Conservation (phyloP, 257 asterid species). For the Nicotiana undulata region DNA sequence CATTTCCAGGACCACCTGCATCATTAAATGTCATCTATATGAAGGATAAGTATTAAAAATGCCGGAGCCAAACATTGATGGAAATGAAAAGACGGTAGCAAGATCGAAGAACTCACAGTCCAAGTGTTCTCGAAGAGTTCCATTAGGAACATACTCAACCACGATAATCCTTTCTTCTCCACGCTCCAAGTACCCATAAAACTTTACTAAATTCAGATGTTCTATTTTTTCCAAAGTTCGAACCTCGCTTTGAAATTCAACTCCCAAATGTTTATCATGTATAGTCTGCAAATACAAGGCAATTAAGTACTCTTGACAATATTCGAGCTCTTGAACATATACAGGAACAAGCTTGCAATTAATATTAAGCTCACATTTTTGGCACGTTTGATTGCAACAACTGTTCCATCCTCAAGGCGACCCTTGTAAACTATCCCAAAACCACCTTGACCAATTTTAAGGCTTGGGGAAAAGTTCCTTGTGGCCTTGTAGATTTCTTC, state of each 20-base stretch:
- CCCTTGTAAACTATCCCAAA: conserved; percentile 95
- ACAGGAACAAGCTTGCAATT: background rate
- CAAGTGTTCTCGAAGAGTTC: conserved; percentile 86
- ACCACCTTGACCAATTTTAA: conserved; percentile 94
- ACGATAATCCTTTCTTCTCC: conserved; percentile 77
- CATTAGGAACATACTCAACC: conserved; percentile 88
- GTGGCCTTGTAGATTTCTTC: conserved; percentile 75
- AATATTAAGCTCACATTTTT: conserved; percentile 49
- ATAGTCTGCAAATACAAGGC: conserved; percentile 39
- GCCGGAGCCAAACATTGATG: background rate
- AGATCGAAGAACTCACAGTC: conserved; percentile 55
- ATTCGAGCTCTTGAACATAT: background rate
- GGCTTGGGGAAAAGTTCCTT: conserved; percentile 66
- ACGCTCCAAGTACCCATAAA: conserved; percentile 75
- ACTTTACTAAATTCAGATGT: conserved; percentile 74
- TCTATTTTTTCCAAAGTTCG: conserved; percentile 65
- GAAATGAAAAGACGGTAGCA: background rate
- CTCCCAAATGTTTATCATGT: conserved; percentile 60
- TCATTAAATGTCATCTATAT: background rate
- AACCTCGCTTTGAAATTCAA: conserved; percentile 73
- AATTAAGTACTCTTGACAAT: background rate
- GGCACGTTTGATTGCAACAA: conserved; percentile 91
- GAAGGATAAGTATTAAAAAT: background rate
- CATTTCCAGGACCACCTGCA: conserved; percentile 52
- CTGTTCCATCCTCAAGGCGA: conserved; percentile 56